These are phyloP conservation scores for Brassica cretica DNA, from an alignment of 345 rosid genomes.

Conservation along the genomic window DNA sequence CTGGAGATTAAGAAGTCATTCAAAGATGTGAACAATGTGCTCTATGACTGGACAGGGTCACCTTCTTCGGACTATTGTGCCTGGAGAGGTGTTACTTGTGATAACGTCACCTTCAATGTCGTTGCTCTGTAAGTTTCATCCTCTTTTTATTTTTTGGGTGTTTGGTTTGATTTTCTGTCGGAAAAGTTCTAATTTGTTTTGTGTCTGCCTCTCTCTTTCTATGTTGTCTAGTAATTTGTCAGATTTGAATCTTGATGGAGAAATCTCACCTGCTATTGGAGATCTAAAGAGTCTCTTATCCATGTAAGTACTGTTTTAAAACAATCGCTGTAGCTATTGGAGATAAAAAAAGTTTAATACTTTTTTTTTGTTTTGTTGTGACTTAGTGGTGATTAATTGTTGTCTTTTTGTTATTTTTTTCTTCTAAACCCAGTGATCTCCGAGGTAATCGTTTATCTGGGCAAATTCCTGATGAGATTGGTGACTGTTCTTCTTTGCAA, in stretches of 20 bases:
- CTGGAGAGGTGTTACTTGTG: conserved; percentile 91
- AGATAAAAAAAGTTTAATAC: not conserved
- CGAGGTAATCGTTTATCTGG: conserved; percentile 77
- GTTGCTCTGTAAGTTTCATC: conserved; percentile 71
- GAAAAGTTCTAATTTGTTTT: conserved; percentile 36
- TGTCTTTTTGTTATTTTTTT: not conserved
- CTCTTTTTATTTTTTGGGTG: not conserved
- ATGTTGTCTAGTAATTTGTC: conserved; percentile 70
- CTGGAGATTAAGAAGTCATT: conserved; percentile 94
- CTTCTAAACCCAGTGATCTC: conserved; percentile 57
- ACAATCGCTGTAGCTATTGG: conserved; percentile 8
- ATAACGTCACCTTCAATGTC: conserved; percentile 80
- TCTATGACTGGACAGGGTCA: conserved; percentile 82
- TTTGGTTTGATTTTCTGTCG: conserved; percentile 3
- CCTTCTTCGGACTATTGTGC: conserved; percentile 80
- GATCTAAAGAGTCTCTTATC: conserved; percentile 68
- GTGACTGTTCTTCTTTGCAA: conserved; percentile 75
- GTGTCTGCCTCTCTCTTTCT: conserved; percentile 12
- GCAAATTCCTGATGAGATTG: conserved; percentile 97
- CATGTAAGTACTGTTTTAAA: conserved; percentile 48
- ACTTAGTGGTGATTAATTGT: not conserved
- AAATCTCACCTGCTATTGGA: conserved; percentile 86
- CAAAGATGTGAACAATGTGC: conserved; percentile 84
- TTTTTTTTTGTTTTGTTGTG: conserved; percentile 9
- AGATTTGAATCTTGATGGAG: conserved; percentile 88